Evolutionary conservation across 495 filamentous ascomycete genomes (phyloP).

Genomic region (Evernia prunastri): DNA sequence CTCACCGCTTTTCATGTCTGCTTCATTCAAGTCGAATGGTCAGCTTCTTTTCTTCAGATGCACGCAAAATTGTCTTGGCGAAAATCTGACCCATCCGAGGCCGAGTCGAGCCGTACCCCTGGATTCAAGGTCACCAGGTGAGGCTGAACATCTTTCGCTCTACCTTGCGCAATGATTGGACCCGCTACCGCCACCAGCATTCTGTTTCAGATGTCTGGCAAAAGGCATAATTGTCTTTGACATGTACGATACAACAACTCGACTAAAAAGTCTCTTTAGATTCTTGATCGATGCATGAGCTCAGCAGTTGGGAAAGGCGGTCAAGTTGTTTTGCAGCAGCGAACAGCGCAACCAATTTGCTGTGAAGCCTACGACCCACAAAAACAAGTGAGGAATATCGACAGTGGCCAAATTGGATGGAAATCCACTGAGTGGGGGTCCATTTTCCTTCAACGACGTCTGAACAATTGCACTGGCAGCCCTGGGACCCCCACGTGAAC

Average conservation of each 20-base stretch:
- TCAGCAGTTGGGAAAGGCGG: neutral
- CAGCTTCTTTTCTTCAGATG: neutral
- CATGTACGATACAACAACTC: neutral
- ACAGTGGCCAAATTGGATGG: neutral
- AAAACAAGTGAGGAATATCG: neutral
- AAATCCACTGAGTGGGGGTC: neutral
- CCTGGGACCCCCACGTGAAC: conserved; percentile 63
- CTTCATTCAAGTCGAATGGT: neutral
- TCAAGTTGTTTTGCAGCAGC: conserved; percentile 2
- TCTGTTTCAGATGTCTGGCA: neutral
- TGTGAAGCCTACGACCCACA: neutral
- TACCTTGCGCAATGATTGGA: neutral
- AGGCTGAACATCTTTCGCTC: neutral
- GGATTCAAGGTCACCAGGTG: neutral
- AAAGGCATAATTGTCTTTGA: neutral
- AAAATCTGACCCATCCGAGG: neutral
- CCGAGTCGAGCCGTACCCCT: neutral
- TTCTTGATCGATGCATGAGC: neutral
- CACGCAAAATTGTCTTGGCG: neutral
- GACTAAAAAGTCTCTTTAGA: neutral
- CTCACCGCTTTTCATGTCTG: neutral
- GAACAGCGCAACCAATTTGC: neutral
- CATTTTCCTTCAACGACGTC: conserved; percentile 1
- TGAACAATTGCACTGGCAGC: conserved; percentile 51
- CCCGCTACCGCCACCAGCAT: neutral